Conservation (phyloP, 495 filamentous ascomycete species). For the Hyphodiscus hymeniophilus region DNA sequence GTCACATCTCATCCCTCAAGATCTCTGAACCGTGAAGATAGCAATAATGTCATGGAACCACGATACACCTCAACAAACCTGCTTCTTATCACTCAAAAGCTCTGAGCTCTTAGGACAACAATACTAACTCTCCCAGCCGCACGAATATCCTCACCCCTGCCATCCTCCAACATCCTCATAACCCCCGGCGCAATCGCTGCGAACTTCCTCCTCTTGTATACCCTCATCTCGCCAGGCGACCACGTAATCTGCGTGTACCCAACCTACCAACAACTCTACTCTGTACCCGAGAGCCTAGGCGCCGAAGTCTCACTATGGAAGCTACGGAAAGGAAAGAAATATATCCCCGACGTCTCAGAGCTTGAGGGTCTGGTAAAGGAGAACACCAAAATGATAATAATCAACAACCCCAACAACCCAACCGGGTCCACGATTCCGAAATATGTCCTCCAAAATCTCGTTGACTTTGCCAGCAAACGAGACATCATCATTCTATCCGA, state of each 20-base stretch:
- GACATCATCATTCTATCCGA: conserved; percentile 67
- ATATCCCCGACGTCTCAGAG: conserved; percentile 59
- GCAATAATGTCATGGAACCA: no score
- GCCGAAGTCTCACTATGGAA: conserved; percentile 79
- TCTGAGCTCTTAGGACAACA: no score
- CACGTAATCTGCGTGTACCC: conserved; percentile 88
- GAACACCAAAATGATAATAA: conserved; percentile 61
- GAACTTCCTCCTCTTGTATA: conserved; percentile 72
- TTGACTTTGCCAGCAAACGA: conserved; percentile 52
- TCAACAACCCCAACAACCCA: conserved; percentile 85
- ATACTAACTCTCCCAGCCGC: no score
- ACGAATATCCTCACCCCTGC: conserved; percentile 40
- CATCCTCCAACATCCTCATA: conserved; percentile 62
- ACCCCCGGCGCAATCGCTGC: conserved; percentile 78
- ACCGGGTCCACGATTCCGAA: conserved; percentile 66
- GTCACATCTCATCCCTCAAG: no score
- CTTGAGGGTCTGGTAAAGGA: conserved; percentile 57
- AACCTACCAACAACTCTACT: conserved; percentile 84
- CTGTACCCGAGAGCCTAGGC: conserved; percentile 66
- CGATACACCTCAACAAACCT: no score
- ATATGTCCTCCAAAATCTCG: conserved; percentile 48
- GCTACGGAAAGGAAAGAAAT: conserved; percentile 54
- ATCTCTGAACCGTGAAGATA: no score
- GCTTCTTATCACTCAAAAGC: no score
- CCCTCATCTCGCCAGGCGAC: conserved; percentile 67